Evolutionary conservation across 805 yeast species (phyloP).

Genomic region (Blastobotrys attinorum): DNA sequence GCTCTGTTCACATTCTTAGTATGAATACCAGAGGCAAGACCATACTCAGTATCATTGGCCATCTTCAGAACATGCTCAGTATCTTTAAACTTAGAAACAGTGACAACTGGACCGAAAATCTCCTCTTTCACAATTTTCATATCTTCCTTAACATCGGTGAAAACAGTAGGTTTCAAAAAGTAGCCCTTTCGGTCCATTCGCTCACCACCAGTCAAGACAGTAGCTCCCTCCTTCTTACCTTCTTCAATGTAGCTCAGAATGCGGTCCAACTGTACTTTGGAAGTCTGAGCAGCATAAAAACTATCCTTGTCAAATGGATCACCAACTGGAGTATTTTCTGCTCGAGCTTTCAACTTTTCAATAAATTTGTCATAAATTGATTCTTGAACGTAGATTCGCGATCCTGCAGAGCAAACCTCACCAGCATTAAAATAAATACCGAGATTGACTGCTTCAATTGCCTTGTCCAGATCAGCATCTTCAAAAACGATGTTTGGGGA

Average conservation of each 20-base stretch:
- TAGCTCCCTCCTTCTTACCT: constrained; percentile 81
- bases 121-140: constrained; percentile 72
- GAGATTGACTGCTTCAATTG: constrained; percentile 61
- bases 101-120: constrained; percentile 86
- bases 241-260: constrained; percentile 64
- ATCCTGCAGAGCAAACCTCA: constrained; percentile 93
- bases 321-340: constrained; percentile 45
- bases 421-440: constrained; percentile 93
- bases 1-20: constrained; percentile 59
- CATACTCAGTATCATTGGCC: constrained; percentile 71
- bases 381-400: constrained; percentile 83
- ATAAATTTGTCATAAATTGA: constrained; percentile 69
- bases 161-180: constrained; percentile 69
- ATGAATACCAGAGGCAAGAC: constrained; percentile 77
- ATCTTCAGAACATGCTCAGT: constrained; percentile 58
- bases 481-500: constrained; percentile 83
- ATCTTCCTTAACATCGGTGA: constrained; percentile 57
- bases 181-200: constrained; percentile 43
- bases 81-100: constrained; percentile 52
- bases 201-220: constrained; percentile 72
- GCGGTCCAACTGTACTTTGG: constrained; percentile 65
- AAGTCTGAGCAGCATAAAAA: constrained; percentile 87
- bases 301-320: constrained; percentile 68
- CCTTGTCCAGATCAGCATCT: constrained; percentile 73
- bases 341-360: constrained; percentile 44